Percentiles rank a stretch among this genome's conserved stretches.
Conservation (phyloP, 2,329 filamentous ascomycete genomes). For the Venturia pyrina region DNA sequence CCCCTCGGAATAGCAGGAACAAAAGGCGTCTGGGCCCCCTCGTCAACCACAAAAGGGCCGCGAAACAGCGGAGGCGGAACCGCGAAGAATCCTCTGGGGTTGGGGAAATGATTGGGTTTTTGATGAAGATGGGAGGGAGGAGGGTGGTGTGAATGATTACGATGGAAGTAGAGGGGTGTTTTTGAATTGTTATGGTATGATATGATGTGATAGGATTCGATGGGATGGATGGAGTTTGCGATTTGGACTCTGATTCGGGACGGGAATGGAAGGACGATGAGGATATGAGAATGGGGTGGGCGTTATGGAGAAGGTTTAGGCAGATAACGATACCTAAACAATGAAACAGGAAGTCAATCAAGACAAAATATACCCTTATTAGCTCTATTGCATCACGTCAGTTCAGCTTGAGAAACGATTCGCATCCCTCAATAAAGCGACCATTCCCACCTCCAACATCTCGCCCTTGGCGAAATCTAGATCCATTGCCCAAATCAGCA, state of each 20-base stretch:
- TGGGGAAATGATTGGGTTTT: not conserved
- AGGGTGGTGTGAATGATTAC: not conserved
- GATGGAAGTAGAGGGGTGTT: no score
- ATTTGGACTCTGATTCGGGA: not conserved
- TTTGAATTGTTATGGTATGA: no score
- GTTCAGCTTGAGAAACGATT: not conserved
- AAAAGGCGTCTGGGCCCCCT: constrained; percentile 13
- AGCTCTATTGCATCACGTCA: not conserved
- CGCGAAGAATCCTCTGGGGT: constrained; percentile 13
- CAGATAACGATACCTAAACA: not conserved
- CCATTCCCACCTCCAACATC: not conserved
- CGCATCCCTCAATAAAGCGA: not conserved
- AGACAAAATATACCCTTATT: no score
- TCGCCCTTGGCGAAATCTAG: not conserved
- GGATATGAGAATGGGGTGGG: not conserved
- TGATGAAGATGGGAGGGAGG: not conserved
- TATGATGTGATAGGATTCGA: not conserved
- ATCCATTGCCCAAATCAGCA: not conserved
- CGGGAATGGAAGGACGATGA: not conserved
- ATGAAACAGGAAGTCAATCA: not conserved
- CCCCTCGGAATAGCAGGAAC: constrained; percentile 33
- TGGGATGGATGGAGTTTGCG: not conserved
- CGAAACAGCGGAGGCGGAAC: constrained; percentile 1
- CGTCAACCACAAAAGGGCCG: not conserved
- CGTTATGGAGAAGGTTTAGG: not conserved